Evolutionary conservation across 345 rosid species (phyloP).

Genomic region (Conringia planisiliqua): DNA sequence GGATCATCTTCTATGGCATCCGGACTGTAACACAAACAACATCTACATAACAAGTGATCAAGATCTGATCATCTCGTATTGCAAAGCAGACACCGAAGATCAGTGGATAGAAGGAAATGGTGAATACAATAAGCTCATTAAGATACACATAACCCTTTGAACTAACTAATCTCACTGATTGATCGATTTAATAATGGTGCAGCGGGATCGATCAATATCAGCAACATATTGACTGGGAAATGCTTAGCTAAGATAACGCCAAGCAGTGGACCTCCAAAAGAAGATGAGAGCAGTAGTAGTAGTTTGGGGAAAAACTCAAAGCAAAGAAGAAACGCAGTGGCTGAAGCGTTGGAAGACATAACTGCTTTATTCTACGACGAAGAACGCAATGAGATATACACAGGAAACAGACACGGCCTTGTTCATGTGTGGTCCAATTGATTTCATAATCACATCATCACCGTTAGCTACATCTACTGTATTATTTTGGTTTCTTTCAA

Average conservation of each 20-base stretch:
- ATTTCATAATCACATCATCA: slow-evolving; percentile 42
- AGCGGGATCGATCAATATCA: slow-evolving; percentile 89
- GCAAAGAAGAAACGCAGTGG: slow-evolving; percentile 53
- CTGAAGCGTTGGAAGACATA: slow-evolving; percentile 86
- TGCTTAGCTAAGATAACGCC: slow-evolving; percentile 86
- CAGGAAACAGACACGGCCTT: slow-evolving; percentile 75
- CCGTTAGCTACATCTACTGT: slow-evolving; percentile 14
- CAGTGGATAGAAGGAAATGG: slow-evolving; percentile 90
- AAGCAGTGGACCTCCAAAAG: slow-evolving; percentile 50
- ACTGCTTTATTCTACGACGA: slow-evolving; percentile 89
- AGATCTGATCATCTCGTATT: slow-evolving; percentile 95
- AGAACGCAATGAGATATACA: slow-evolving; percentile 92
- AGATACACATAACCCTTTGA: background rate
- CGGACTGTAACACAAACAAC: slow-evolving; percentile 94
- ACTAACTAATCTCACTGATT: background rate
- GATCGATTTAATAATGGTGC: slow-evolving; percentile 11
- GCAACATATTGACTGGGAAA: slow-evolving; percentile 93
- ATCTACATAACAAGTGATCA: slow-evolving; percentile 96
- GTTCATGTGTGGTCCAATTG: slow-evolving; percentile 94
- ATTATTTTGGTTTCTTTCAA: slow-evolving; percentile 16
- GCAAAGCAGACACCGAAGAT: slow-evolving; percentile 93
- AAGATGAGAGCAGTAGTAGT: slow-evolving; percentile 42
- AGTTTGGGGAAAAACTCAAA: slow-evolving; percentile 34
- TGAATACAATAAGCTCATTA: slow-evolving; percentile 28
- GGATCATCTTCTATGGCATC: slow-evolving; percentile 95